phyloP scores from a whole-genome alignment of 306 rosid genomes.

The Lotus japonicus region DNA sequence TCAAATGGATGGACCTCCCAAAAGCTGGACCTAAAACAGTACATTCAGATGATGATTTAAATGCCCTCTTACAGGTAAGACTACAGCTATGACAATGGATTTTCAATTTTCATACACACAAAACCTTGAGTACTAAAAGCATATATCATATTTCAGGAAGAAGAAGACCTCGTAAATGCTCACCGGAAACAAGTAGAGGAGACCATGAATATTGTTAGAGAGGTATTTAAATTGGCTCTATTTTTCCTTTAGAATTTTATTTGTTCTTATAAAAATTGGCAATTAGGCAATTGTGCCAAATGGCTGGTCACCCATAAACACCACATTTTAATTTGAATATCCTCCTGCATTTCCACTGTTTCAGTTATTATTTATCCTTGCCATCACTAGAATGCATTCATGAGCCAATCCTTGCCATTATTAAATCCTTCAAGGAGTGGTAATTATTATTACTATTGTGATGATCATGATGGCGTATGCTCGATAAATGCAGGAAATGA shows the following conservation, averaged over 20 bases:
- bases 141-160: slow-evolving; percentile 55
- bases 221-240: slow-evolving; percentile 43
- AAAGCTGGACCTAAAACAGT: slow-evolving; percentile 48
- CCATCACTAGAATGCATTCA: too few relatives aligned
- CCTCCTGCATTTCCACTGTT: too few relatives aligned
- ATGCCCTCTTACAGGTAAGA: slow-evolving; percentile 67
- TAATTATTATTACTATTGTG: too few relatives aligned
- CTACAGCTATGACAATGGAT: too few relatives aligned
- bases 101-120: neutral
- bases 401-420: too few relatives aligned
- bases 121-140: neutral
- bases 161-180: slow-evolving; percentile 81
- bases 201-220: slow-evolving; percentile 79
- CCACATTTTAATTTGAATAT: too few relatives aligned
- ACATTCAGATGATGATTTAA: slow-evolving; percentile 61
- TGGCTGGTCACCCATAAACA: too few relatives aligned
- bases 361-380: too few relatives aligned
- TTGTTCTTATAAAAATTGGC: too few relatives aligned
- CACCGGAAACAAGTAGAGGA: slow-evolving; percentile 91
- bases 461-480: neutral
- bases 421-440: too few relatives aligned
- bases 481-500: slow-evolving; percentile 66
- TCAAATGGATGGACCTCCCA: slow-evolving; percentile 61
- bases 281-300: too few relatives aligned
- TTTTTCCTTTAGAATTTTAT: neutral